Base-by-base conservation (phyloP, 257 asterid species). In the Plantago elongata region DNA sequence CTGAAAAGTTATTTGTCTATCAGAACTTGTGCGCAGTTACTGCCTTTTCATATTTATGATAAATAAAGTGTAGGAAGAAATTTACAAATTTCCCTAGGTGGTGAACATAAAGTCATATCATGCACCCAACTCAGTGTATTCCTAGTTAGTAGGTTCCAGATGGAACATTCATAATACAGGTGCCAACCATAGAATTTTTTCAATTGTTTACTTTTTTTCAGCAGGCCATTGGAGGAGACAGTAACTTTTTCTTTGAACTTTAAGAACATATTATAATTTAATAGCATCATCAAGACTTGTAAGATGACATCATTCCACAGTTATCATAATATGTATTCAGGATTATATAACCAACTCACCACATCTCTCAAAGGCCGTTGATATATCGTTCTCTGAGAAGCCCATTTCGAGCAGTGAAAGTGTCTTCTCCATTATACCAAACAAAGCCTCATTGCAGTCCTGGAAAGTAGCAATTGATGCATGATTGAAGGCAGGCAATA, bases 381-480 rank as follows among this genome's bases (percentile, higher is more conserved):
- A 93, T 70, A 89, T 84, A 54, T 87, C 95, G 7, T 78, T 67
- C 66, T 93, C 99, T 15, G 95, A 55, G 73, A 93, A 93, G 46
- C 99, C 99, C 91, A 93, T 93, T 64, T 89, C 97, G 59, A 89
- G 83, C 74, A 93, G 69, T 69, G 69, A 70, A 54, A 93, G 95
- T 22, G 97, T 83, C 81, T 89, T 93, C 73, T 93, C 97, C 99
- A 89, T 93, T 54, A 89, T 85, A 62, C 96, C 85, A 78, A 84
- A 87, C 77, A 89, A 66, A 43, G 76, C 70, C 69, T 89, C 99
- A 83, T 63, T 75, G 72, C 69, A 56, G 55, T 80, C 94, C 99
- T 87, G 83, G 59, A 70, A 68, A 45, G 64, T 61, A 27, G 62
- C 58, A 65, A 56, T 44, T 50, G 76, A 58, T 49, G 51, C 68